Evolutionary conservation across 495 filamentous ascomycete species (phyloP).

Genomic region (Physcia stellaris): DNA sequence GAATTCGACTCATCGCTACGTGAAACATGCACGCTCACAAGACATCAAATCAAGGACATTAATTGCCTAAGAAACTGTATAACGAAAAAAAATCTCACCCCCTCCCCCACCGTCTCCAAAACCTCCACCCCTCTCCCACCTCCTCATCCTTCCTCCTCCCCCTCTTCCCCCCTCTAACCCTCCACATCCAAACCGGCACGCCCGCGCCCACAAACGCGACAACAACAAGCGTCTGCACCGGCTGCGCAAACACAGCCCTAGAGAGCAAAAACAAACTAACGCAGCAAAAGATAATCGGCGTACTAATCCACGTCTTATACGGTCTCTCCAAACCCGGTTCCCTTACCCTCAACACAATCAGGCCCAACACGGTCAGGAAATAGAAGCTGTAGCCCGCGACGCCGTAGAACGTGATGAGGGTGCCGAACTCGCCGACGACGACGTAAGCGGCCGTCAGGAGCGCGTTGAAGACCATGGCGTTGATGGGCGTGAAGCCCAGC

Average conservation of each 20-base stretch:
- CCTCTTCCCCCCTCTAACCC: constrained; percentile 46
- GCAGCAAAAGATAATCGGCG: constrained; percentile 95
- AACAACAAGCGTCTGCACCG: constrained; percentile 78
- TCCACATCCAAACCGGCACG: constrained; percentile 78
- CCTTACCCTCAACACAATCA: constrained; percentile 79
- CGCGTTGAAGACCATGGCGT: constrained; percentile 74
- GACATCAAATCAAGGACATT: too few species aligned
- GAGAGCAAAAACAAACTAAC: constrained; percentile 86
- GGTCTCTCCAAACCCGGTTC: constrained; percentile 81
- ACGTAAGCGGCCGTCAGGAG: constrained; percentile 61
- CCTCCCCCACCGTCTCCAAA: constrained; percentile 37
- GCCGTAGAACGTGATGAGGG: constrained; percentile 89
- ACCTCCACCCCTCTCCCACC: constrained; percentile 43
- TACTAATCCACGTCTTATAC: constrained; percentile 91
- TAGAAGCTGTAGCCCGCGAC: constrained; percentile 96
- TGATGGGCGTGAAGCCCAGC: constrained; percentile 70
- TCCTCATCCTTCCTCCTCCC: constrained; percentile 30
- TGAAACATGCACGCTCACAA: too few species aligned
- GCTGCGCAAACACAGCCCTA: constrained; percentile 75
- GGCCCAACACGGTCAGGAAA: constrained; percentile 84
- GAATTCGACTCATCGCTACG: too few species aligned
- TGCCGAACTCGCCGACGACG: constrained; percentile 75
- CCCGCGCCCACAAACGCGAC: constrained; percentile 71
- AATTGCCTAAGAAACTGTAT: too few species aligned
- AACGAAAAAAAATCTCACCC: constrained; percentile 4